Base-by-base conservation (phyloP, 495 filamentous ascomycete genomes). In the Podospora pseudopauciseta region DNA sequence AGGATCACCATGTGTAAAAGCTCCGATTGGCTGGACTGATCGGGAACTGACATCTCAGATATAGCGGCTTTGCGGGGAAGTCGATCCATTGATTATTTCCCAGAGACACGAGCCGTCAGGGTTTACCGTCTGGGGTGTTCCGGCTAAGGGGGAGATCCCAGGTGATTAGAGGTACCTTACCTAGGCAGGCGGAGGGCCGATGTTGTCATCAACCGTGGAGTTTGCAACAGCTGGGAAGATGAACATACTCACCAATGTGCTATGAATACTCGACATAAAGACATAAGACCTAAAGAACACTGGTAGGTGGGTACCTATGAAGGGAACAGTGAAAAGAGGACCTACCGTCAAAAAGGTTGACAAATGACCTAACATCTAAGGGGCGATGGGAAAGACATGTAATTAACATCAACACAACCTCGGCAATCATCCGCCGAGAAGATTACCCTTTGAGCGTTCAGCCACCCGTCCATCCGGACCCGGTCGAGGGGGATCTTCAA, bases 381-480 rank as follows among this genome's bases (percentile, higher is more conserved):
- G 23, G 23, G 23, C 23, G 23, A 23, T 23, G 23, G 23, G 23
- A 49, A 11, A 49, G 7, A 49, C 5, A 49, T 49, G 39, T 2
- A 49, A 49, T 49, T 49, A 49, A 49, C 39, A 13, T 1, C 39
- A 49, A 49, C 39, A 49, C 39, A 11, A 49, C 39, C 39, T 58
- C 55, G 55, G 55, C 11, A 58, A 19, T 26, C 55, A 20, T 58
- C 55, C 55, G 19, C 55, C 55, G 55, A 58, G 55, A 58, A 58
- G 23, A 58, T 18, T 58, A 7, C 55, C n/a, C 13, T 5, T 58
- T 58, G 18, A 2, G 5, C 23, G 20, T 26, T 26, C 18, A 20
- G 23, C 55, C 55, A 13, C 55, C 55, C 55, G 23, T 23, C 55
- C 23, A 18, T 58, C 55, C 55, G 55, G 18, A 58, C 55, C 55